phyloP scores from a whole-genome alignment of 148 eudicot species.

The Rhododendron ferrugineum region DNA sequence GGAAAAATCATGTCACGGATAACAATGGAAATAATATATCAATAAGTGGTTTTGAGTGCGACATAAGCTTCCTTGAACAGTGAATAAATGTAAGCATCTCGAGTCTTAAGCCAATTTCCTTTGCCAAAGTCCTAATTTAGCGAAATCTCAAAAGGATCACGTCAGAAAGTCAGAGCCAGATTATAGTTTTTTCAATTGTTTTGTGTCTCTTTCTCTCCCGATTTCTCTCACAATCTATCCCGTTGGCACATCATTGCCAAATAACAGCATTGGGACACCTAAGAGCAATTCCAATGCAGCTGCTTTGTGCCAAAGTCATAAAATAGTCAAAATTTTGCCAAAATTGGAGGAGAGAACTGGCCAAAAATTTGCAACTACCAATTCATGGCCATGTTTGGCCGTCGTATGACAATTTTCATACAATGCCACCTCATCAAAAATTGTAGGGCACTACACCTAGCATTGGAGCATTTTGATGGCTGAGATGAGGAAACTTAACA shows the following conservation, averaged over 20 bases:
- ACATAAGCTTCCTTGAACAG: neutral
- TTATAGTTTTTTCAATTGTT: neutral
- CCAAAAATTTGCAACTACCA: neutral
- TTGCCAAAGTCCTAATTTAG: neutral
- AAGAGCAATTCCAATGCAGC: neutral
- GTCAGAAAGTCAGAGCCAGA: neutral
- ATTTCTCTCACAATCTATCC: neutral
- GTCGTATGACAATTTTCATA: neutral
- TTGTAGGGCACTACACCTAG: neutral
- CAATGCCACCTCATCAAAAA: neutral
- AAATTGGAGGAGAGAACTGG: too few species aligned
- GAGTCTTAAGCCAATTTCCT: neutral
- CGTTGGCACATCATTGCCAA: neutral
- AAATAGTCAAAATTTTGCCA: too few species aligned
- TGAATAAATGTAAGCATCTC: neutral
- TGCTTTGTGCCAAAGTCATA: too few species aligned
- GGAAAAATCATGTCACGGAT: neutral
- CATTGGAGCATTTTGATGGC: neutral
- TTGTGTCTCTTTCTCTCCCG: neutral
- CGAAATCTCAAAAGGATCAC: neutral
- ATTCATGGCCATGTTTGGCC: neutral
- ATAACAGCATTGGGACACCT: neutral
- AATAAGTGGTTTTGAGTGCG: neutral
- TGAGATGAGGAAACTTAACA: neutral
- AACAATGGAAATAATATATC: neutral